Conservation (phyloP, 2,329 filamentous ascomycete genomes). For the Pseudogymnoascus sp. region DNA sequence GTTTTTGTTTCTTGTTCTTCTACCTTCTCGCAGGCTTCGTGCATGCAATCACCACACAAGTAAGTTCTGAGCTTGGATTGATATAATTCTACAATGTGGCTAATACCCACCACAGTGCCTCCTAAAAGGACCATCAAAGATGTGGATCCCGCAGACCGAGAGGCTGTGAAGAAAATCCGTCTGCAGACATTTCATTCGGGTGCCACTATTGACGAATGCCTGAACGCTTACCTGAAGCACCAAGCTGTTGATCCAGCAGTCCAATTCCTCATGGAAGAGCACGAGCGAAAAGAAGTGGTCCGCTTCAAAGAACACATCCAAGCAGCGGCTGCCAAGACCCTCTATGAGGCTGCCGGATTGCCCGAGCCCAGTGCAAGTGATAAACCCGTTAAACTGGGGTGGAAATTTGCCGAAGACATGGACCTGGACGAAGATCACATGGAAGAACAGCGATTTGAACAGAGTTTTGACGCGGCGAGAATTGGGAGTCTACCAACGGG, state of each 20-base stretch:
- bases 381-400: background rate
- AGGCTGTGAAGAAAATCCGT: background rate
- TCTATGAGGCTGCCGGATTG: background rate
- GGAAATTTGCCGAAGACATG: background rate
- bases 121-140: background rate
- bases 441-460: too few relatives aligned
- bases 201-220: background rate
- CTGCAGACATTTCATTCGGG: background rate
- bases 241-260: background rate
- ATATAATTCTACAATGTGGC: background rate
- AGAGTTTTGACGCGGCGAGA: too few relatives aligned
- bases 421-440: background rate
- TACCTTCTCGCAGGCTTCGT: too few relatives aligned
- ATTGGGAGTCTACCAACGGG: too few relatives aligned
- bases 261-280: background rate
- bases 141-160: background rate
- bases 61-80: background rate
- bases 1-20: background rate
- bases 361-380: background rate
- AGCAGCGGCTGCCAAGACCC: background rate
- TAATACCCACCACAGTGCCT: background rate
- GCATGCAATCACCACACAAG: background rate
- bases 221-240: background rate
- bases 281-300: background rate
- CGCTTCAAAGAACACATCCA: background rate